phyloP scores from a whole-genome alignment of 805 yeast genomes.

The Monosporozyma aquatica region DNA sequence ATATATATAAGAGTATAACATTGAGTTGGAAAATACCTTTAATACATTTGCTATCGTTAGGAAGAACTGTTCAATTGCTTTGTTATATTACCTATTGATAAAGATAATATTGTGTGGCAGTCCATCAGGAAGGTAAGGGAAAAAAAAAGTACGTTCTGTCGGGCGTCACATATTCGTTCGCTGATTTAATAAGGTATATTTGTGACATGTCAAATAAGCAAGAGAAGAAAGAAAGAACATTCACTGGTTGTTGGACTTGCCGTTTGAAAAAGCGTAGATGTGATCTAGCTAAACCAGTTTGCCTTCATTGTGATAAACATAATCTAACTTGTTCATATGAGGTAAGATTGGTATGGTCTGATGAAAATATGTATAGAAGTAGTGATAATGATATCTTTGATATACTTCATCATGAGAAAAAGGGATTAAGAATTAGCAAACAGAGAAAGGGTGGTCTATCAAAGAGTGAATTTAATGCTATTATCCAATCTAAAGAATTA shows the following conservation, averaged over 20 bases:
- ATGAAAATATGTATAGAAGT: slow-evolving; percentile 17
- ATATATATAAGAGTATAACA: too few species aligned
- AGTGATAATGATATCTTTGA: background rate
- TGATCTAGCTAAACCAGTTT: slow-evolving; percentile 24
- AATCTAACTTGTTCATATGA: slow-evolving; percentile 25
- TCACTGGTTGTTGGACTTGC: slow-evolving; percentile 32
- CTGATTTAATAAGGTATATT: background rate
- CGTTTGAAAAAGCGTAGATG: slow-evolving; percentile 28
- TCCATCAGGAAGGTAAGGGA: too few species aligned
- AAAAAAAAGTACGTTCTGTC: background rate
- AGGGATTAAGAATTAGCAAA: background rate
- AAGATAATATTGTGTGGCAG: too few species aligned
- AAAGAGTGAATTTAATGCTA: slow-evolving; percentile 13
- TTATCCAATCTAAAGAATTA: slow-evolving; percentile 11
- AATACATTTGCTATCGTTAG: too few species aligned
- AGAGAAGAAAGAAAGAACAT: slow-evolving; percentile 17
- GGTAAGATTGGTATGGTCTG: slow-evolving; percentile 24
- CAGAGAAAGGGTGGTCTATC: slow-evolving; percentile 10
- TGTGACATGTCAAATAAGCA: background rate
- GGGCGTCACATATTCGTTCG: slow-evolving; percentile 1
- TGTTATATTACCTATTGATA: too few species aligned
- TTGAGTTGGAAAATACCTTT: too few species aligned
- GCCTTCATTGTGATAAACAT: slow-evolving; percentile 22
- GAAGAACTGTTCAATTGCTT: too few species aligned
- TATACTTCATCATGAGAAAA: background rate